These are phyloP conservation scores for Trifolium dubium DNA, from an alignment of 306 rosid genomes.

Conservation along the genomic window DNA sequence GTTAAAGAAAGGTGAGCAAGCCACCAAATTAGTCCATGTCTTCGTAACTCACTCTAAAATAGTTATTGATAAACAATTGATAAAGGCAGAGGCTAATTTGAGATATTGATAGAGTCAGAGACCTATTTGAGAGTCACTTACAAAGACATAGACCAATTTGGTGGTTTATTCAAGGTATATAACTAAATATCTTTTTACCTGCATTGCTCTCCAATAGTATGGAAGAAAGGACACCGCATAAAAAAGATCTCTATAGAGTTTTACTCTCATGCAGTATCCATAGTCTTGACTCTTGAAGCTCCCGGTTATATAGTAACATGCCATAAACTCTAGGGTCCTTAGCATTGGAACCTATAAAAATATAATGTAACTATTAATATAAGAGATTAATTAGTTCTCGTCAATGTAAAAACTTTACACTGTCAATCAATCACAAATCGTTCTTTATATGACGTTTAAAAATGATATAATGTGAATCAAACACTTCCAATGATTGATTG, in stretches of 20 bases:
- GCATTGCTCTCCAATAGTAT: conserved; percentile 99
- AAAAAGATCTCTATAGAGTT: conserved; percentile 79
- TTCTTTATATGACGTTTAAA: not conserved
- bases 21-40: too few relatives aligned
- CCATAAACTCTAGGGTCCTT: conserved; percentile 81
- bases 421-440: not conserved
- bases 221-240: conserved; percentile 96
- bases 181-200: conserved; percentile 45
- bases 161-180: too few relatives aligned
- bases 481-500: not conserved
- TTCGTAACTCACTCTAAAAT: too few relatives aligned
- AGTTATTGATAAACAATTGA: too few relatives aligned
- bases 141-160: too few relatives aligned
- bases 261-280: conserved; percentile 78
- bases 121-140: too few relatives aligned
- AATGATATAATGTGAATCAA: not conserved
- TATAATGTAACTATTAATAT: conserved; percentile 11
- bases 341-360: conserved; percentile 81
- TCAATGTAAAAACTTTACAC: not conserved
- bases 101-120: too few relatives aligned
- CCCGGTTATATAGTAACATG: conserved; percentile 93
- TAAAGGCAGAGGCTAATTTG: too few relatives aligned
- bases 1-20: not conserved
- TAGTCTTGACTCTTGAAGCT: conserved; percentile 95
- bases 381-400: not conserved